Base-by-base conservation (phyloP, 2,329 filamentous ascomycete species). In the Plectosphaerella sp. region DNA sequence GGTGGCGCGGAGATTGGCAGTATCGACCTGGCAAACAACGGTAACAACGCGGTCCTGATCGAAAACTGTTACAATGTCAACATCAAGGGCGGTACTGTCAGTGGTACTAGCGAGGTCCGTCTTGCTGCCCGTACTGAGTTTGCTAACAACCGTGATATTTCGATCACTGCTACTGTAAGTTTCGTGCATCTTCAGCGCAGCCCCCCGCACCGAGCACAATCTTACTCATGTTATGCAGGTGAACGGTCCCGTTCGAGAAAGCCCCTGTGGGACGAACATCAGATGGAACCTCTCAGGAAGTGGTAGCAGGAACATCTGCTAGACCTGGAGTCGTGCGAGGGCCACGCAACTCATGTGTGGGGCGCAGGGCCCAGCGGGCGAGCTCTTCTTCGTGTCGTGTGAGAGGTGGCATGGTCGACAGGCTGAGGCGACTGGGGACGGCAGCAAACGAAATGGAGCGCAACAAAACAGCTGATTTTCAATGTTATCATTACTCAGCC, bases 51-150 rank as follows among this genome's bases (percentile, higher is more conserved):
- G 1, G 71, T 83, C 16, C 67, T 83, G 1, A 76, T 83, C 28
- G 79, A 83, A 69, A 83, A 83, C 63, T 83, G 80, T 66, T 83
- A 83, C 62, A 77, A 78, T 49, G 56, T 83, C 36, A 64, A 67
- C 1, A 80, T 83, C 59, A 64, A 61, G 2, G 72, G 73, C 16
- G 80, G 80, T 1, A 76, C 68, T 2, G 74, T 83, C 24, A 74
- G 71, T 24, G 76, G 78, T 2, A 79, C 79, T 1, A 79, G 80
- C 0, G 78, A 82, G 62, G 78, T 83, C 8, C 70, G 80, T 4
- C 57, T 83, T 14, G 63, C 78, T 2, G 78, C 79, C 2, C 68
- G 80, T 12, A 59, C 62, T 20, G 79, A 83, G 64, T 83, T 83
- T 54, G 67, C 75, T 11, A 80, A 79, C 57, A 82, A 70, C 28